phyloP scores from a whole-genome alignment of 805 yeast genomes.

The Saccharomycopsis fibuligera region DNA sequence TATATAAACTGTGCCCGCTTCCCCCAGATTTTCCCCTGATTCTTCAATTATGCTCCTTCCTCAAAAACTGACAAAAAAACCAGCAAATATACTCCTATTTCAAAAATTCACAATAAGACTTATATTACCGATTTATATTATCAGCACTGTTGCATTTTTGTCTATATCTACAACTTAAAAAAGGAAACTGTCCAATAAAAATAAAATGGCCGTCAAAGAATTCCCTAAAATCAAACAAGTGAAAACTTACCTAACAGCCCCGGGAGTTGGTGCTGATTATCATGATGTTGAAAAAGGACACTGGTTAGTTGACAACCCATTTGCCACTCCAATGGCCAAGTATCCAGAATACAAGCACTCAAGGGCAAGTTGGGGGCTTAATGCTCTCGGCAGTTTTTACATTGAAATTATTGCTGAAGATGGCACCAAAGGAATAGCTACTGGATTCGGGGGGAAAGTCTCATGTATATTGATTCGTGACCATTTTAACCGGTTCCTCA shows the following conservation, averaged over 20 bases:
- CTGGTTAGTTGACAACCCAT: slow-evolving; percentile 42
- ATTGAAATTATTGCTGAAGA: slow-evolving; percentile 42
- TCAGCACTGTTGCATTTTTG: too few relatives aligned
- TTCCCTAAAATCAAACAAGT: slow-evolving; percentile 41
- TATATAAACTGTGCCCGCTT: too few relatives aligned
- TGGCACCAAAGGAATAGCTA: slow-evolving; percentile 45
- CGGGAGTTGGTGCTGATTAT: slow-evolving; percentile 46
- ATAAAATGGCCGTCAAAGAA: slow-evolving; percentile 22
- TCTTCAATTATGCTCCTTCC: too few relatives aligned
- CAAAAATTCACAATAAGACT: too few relatives aligned
- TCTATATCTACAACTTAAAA: too few relatives aligned
- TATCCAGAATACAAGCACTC: slow-evolving; percentile 39
- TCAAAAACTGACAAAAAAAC: too few relatives aligned
- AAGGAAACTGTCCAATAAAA: too few relatives aligned
- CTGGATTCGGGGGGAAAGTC: slow-evolving; percentile 48
- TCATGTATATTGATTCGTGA: slow-evolving; percentile 42
- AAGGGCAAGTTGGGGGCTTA: slow-evolving; percentile 45
- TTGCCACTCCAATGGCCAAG: slow-evolving; percentile 45
- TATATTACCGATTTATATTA: too few relatives aligned
- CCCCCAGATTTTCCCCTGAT: too few relatives aligned
- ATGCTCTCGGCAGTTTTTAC: slow-evolving; percentile 44
- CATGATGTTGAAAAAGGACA: slow-evolving; percentile 44
- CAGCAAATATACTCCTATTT: too few relatives aligned
- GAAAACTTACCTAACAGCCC: slow-evolving; percentile 37
- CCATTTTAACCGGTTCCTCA: slow-evolving; percentile 41